Conservation (phyloP, 140 eudicot genomes). For the Ambrosia hybrid region DNA sequence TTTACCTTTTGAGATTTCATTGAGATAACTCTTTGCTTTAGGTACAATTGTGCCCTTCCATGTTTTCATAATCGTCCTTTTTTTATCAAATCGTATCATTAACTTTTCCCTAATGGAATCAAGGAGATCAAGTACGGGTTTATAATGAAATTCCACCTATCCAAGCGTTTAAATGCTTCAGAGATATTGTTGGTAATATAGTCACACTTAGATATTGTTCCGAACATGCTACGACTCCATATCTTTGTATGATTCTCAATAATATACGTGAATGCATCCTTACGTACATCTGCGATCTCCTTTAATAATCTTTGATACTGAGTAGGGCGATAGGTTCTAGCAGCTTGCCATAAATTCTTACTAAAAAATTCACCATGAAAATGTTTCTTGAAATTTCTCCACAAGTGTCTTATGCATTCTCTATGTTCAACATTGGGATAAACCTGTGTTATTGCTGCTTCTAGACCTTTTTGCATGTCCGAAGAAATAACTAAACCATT, state of each 20-base stretch:
- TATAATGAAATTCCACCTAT: neutral
- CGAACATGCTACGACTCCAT: neutral
- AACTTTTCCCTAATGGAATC: too few relatives aligned
- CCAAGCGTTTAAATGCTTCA: neutral
- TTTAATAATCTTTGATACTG: neutral
- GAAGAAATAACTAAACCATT: neutral
- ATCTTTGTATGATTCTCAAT: neutral
- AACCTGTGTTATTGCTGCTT: neutral
- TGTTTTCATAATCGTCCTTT: too few relatives aligned
- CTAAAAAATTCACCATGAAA: neutral
- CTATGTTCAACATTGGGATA: neutral
- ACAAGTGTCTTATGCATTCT: neutral
- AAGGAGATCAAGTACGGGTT: neutral
- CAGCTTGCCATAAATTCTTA: neutral
- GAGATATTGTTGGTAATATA: conserved; percentile 5
- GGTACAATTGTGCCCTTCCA: neutral
- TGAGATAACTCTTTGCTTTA: too few relatives aligned
- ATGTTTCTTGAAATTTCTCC: neutral
- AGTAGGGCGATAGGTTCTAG: neutral
- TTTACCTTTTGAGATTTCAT: neutral
- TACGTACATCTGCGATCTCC: neutral
- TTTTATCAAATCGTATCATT: too few relatives aligned
- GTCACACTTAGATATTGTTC: neutral
- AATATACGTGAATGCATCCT: neutral
- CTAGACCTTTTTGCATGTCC: conserved; percentile 7